phyloP scores from a whole-genome alignment of 2,329 filamentous ascomycete genomes.

The Aplosporella prunicola region DNA sequence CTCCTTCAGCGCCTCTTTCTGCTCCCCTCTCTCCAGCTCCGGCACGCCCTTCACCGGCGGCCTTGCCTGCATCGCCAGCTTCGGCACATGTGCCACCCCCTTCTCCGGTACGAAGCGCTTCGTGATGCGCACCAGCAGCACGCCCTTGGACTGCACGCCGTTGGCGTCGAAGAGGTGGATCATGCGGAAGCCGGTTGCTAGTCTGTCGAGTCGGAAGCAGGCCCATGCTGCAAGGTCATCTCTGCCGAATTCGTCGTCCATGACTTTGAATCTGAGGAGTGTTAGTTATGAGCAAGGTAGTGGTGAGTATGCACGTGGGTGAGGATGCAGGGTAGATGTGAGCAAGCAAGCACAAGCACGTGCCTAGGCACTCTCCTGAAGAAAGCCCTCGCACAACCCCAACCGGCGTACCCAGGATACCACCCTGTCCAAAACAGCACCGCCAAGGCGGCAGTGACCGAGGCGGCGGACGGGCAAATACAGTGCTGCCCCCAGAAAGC shows the following conservation, averaged over 20 bases:
- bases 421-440: too few species aligned
- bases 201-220: constrained; percentile 73
- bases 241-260: constrained; percentile 71
- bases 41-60: too few species aligned
- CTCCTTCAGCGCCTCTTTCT: too few species aligned
- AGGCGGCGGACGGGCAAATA: too few species aligned
- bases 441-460: too few species aligned
- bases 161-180: constrained; percentile 64
- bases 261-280: constrained; percentile 61
- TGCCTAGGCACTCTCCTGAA: too few species aligned
- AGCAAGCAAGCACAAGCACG: too few species aligned
- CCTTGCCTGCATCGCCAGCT: background rate
- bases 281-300: background rate
- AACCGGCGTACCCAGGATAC: too few species aligned
- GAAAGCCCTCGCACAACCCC: too few species aligned
- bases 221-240: constrained; percentile 82
- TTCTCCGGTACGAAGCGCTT: constrained; percentile 36
- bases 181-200: constrained; percentile 67
- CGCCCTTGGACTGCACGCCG: constrained; percentile 56
- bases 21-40: too few species aligned
- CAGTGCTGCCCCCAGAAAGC: too few species aligned
- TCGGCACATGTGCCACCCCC: background rate
- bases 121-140: constrained; percentile 63
- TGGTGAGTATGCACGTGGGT: background rate
- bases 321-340: too few species aligned